Base-by-base conservation (phyloP, 495 filamentous ascomycete genomes). In the Talaromyces adpressus region DNA sequence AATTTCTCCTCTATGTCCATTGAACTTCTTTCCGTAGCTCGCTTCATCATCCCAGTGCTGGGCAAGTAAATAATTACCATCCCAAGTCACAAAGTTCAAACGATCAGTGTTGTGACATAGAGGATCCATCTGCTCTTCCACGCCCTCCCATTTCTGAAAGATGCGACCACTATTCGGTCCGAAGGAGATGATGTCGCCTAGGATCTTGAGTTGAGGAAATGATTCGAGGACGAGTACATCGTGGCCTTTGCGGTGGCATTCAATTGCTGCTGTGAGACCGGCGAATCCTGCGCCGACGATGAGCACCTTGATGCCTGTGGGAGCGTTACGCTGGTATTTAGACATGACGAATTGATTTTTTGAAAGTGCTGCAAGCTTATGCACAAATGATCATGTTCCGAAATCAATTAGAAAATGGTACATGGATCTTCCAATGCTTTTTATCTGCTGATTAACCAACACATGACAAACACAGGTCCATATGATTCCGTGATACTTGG, bases 101-200 rank as follows among this genome's bases (percentile, higher is more conserved):
- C 53, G 25, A 32, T 57, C 53, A 16, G 25, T 32, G 16, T 32
- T 57, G 53, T 57, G 53, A 11, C 53, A 57, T 1, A 57, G 3
- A 8, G 53, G 53, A 18, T 57, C 53, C 22, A 57, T 27, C 25
- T 27, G 25, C 25, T 57, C 53, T 82, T 57, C 53, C 8, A 57
- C 53, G 18, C 53, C 69, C 2, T 71, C 71, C 81, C 82, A 84
- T 1, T 78, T 76, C 23, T 74, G 59, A 65, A 79, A 80, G 65
- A 85, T 83, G 59, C 79, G 79, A 0, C 81, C 81, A 20, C 74
- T 82, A 68, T 86, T 85, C 39, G 79, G 74, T 8, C 82, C 81
- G 39, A 87, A 83, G 23, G 83, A 84, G 66, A 87, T 85, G 68
- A 85, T 85, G 68, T 87, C 84, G 60, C 84, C 84, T 9, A 85